Percentiles rank a stretch among this genome's conserved stretches.
Evolutionary conservation across 108 stramenopile species (phyloP).

Genomic region (Chaetoceros muelleri): DNA sequence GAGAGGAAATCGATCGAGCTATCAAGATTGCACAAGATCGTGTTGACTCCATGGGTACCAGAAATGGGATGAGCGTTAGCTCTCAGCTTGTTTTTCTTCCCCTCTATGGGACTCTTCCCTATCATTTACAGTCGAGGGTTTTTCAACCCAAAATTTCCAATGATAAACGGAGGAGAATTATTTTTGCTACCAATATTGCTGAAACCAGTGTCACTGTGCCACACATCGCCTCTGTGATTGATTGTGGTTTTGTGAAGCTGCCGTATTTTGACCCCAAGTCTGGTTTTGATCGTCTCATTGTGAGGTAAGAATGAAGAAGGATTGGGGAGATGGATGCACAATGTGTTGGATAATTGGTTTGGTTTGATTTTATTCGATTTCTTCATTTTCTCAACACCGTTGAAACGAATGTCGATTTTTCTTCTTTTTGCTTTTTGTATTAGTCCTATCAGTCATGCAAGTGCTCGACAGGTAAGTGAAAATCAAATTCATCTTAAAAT

Average conservation of each 20-base stretch:
- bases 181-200: constrained; percentile 89
- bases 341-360: constrained; percentile 13
- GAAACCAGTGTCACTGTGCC: constrained; percentile 93
- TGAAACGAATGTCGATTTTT: no score
- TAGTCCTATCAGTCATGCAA: constrained; percentile 74
- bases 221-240: constrained; percentile 84
- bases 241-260: constrained; percentile 92
- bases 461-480: no score
- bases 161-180: constrained; percentile 37
- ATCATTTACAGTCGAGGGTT: constrained; percentile 55
- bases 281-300: constrained; percentile 68
- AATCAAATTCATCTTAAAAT: no score
- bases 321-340: neutral
- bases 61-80: constrained; percentile 2
- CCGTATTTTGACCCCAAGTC: constrained; percentile 81
- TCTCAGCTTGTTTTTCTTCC: constrained; percentile 56
- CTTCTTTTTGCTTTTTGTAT: constrained; percentile 5
- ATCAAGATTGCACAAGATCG: constrained; percentile 62
- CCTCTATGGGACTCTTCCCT: constrained; percentile 79
- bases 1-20: constrained; percentile 84
- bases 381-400: constrained; percentile 12
- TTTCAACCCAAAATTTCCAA: constrained; percentile 43
- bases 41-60: constrained; percentile 13
- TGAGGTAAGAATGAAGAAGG: constrained; percentile 8
- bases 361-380: neutral